Evolutionary conservation across 495 filamentous ascomycete species (phyloP), one percentile per base, ranked within the genome.

Genomic region (Hypoxylon rickii): DNA sequence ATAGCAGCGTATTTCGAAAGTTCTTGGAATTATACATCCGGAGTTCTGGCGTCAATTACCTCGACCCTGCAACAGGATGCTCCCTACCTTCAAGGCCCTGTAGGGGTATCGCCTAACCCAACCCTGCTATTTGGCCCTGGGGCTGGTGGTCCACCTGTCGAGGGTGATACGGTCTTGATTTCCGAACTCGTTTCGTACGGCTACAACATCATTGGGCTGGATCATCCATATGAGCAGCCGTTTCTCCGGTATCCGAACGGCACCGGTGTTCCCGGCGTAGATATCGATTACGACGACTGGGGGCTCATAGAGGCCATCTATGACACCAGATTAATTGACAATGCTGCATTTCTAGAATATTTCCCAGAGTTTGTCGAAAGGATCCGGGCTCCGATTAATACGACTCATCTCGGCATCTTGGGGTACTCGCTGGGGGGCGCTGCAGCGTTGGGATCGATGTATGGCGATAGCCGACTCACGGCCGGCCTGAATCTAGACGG

Each of bases 391-490:
- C 64, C 66, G 15, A 36, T 76, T 24, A 58, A 60, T 24, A 65
- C 63, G 4, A 51, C 58, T n/a, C 52, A 66, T 3, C 53, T 75
- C n/a, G 72, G 68, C 17, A 63, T 75, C 18, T 63, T 77, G 12
- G 79, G 80, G 0, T 79, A 83, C 36, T 82, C 80, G 0, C 60
- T 81, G 4, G 80, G 80, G 19, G 81, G 80, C 7, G 75, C 76
- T 0, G 68, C 79, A 1, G 65, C 76, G 1, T 63, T 77, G 4
- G 61, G 63, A 0, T 61, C 71, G 10, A 57, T 77, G 46, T 55
- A 68, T 8, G 22, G 51, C 5, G 70, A 79, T 26, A 19, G 22
- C 12, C 66, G 72, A 0, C 53, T 83, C 17, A 36, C 58, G 2
- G 77, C 73, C 0, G 81, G 72, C 1, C 39, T 82, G 7, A 74